Conservation (phyloP, 805 yeast genomes). For the Barnettozyma sp. region DNA sequence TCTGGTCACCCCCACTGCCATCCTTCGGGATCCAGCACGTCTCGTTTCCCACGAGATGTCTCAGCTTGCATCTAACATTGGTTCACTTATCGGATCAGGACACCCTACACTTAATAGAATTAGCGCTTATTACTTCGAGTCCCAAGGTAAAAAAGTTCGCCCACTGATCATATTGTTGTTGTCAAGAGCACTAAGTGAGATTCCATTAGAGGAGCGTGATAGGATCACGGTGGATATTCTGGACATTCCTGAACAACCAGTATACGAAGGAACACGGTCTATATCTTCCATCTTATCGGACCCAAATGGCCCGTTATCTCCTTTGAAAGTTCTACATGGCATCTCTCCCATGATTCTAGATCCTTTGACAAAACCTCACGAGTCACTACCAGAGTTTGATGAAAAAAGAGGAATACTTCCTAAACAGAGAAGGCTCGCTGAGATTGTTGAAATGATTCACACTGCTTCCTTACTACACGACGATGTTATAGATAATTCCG, state of each 20-base stretch:
- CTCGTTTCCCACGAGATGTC: slow-evolving; percentile 93
- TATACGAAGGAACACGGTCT: slow-evolving; percentile 51
- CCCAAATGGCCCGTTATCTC: slow-evolving; percentile 59
- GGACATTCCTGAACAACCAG: slow-evolving; percentile 64
- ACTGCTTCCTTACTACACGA: slow-evolving; percentile 94
- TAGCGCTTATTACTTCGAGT: slow-evolving; percentile 90
- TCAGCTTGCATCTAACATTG: slow-evolving; percentile 78
- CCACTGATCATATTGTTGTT: slow-evolving; percentile 83
- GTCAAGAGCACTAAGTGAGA: slow-evolving; percentile 70
- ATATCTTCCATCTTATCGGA: slow-evolving; percentile 43
- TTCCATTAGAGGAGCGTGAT: slow-evolving; percentile 63
- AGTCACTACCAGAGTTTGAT: slow-evolving; percentile 51
- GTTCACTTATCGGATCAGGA: slow-evolving; percentile 81
- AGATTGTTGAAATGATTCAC: slow-evolving; percentile 97
- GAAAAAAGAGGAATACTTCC: slow-evolving; percentile 76
- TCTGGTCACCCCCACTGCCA: slow-evolving; percentile 56
- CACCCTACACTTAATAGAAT: slow-evolving; percentile 91
- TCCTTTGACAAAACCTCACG: slow-evolving; percentile 79
- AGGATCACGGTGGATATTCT: slow-evolving; percentile 52
- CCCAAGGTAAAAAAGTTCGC: slow-evolving; percentile 92
- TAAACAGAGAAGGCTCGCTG: slow-evolving; percentile 91
- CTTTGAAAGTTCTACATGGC: slow-evolving; percentile 79
- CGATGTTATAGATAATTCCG: slow-evolving; percentile 90
- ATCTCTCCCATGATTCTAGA: slow-evolving; percentile 82
- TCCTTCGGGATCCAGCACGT: slow-evolving; percentile 76